Conservation (phyloP, 768 basidiomycete genomes). For the Pleurotus citrinopileatus region DNA sequence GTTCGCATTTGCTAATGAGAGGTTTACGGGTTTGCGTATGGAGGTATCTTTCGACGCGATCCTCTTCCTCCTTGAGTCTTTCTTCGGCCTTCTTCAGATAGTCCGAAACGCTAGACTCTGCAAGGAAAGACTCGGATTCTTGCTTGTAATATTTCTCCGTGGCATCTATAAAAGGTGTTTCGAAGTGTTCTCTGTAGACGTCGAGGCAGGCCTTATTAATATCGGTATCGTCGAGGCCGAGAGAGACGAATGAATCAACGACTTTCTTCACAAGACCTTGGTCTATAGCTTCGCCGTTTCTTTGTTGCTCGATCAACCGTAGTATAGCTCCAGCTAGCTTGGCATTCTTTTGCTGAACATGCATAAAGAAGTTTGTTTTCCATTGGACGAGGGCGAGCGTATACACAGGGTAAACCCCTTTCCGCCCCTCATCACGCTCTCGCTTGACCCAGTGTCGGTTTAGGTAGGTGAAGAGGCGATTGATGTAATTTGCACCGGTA, state of each 20-base stretch:
- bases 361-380: constrained; percentile 88
- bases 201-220: constrained; percentile 91
- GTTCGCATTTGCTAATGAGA: constrained; percentile 81
- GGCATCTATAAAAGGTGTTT: constrained; percentile 81
- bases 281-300: constrained; percentile 93
- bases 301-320: constrained; percentile 86
- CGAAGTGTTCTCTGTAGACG: constrained; percentile 90
- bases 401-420: constrained; percentile 92
- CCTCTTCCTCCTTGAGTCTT: constrained; percentile 90
- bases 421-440: constrained; percentile 95
- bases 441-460: constrained; percentile 99
- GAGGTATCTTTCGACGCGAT: constrained; percentile 91
- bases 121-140: constrained; percentile 89
- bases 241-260: constrained; percentile 91
- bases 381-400: constrained; percentile 97
- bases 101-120: constrained; percentile 86
- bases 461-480: constrained; percentile 95
- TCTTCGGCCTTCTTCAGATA: constrained; percentile 95
- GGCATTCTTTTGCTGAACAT: constrained; percentile 76
- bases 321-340: constrained; percentile 88
- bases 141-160: constrained; percentile 91
- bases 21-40: constrained; percentile 85
- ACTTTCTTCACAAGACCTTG: constrained; percentile 92
- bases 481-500: constrained; percentile 95
- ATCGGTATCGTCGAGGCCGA: constrained; percentile 91